A percentile compares a stretch with the other conserved stretches of the same genome.
phyloP scores from a whole-genome alignment of 306 rosid genomes.

The Fragaria iinumae region DNA sequence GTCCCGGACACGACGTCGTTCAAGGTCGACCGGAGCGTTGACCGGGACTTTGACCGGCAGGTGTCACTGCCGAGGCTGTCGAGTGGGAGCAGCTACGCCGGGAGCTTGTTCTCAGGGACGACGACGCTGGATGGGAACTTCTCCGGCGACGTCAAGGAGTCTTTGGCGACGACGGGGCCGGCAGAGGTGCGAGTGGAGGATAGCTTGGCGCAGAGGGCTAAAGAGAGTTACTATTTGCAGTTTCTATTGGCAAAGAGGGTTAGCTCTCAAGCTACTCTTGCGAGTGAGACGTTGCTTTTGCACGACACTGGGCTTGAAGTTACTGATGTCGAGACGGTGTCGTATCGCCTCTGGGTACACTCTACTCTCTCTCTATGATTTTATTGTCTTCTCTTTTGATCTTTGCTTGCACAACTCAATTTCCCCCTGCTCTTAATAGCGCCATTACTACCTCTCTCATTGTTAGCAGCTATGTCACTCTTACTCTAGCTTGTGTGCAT shows the following conservation, averaged over 20 bases:
- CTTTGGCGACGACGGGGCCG: conserved; percentile 27
- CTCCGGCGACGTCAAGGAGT: conserved; percentile 55
- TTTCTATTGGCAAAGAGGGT: conserved; percentile 60
- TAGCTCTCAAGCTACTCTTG: conserved; percentile 57
- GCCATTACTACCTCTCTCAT: background rate
- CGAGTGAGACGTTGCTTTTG: conserved; percentile 53
- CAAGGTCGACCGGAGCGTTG: conserved; percentile 46
- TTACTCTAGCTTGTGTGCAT: background rate
- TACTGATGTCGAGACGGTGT: conserved; percentile 69
- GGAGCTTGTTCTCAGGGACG: conserved; percentile 88
- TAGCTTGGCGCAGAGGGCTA: conserved; percentile 40
- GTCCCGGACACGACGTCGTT: conserved; percentile 7
- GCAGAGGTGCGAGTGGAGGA: conserved; percentile 14
- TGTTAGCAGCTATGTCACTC: background rate
- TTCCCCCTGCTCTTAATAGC: background rate
- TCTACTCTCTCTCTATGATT: background rate
- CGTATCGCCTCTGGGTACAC: conserved; percentile 90
- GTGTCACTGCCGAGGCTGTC: conserved; percentile 67
- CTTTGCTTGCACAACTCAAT: background rate
- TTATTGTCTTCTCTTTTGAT: background rate
- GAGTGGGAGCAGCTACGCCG: conserved; percentile 77
- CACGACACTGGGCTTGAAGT: conserved; percentile 41
- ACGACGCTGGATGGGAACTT: conserved; percentile 66
- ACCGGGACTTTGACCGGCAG: conserved; percentile 62
- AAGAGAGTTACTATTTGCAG: conserved; percentile 66